Evolutionary conservation across 1,139 yeast genomes (phyloP).

Genomic region (Magnusiomyces ingens): DNA sequence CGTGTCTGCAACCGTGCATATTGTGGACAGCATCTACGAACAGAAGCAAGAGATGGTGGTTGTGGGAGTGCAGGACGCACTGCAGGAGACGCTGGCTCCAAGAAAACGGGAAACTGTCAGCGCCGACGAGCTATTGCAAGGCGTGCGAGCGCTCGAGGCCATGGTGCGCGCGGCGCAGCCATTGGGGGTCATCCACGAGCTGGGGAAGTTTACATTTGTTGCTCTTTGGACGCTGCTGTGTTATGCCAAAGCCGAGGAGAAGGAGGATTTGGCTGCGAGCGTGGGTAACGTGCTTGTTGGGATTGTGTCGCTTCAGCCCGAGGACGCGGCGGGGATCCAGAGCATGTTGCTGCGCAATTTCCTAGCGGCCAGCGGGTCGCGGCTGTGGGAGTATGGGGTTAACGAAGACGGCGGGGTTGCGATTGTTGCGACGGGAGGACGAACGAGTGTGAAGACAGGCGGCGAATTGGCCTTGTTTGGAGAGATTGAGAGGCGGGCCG

Average conservation of each 20-base stretch:
- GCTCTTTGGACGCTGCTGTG: constrained; percentile 4
- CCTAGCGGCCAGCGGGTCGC: background rate
- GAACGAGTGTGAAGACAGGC: constrained; percentile 17
- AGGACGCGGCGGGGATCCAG: constrained; percentile 3
- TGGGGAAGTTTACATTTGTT: background rate
- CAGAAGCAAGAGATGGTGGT: constrained; percentile 47
- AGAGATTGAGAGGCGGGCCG: constrained; percentile 48
- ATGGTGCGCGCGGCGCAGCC: background rate
- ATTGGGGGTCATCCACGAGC: background rate
- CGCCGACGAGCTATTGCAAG: background rate
- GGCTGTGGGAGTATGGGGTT: background rate
- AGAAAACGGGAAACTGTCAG: background rate
- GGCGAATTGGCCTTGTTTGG: constrained; percentile 7
- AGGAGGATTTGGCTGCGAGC: background rate
- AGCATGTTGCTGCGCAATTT: background rate
- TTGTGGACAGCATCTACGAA: constrained; percentile 47
- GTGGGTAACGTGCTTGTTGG: background rate
- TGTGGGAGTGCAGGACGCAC: constrained; percentile 47
- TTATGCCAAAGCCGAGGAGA: background rate
- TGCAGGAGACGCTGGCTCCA: constrained; percentile 17
- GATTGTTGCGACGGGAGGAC: constrained; percentile 39
- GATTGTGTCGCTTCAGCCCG: constrained; percentile 6
- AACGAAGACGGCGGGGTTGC: background rate
- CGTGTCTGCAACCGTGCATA: constrained; percentile 52
- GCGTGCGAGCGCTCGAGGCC: background rate